phyloP scores from a whole-genome alignment of 768 basidiomycete genomes.

The Neoboletus brunneissimus region DNA sequence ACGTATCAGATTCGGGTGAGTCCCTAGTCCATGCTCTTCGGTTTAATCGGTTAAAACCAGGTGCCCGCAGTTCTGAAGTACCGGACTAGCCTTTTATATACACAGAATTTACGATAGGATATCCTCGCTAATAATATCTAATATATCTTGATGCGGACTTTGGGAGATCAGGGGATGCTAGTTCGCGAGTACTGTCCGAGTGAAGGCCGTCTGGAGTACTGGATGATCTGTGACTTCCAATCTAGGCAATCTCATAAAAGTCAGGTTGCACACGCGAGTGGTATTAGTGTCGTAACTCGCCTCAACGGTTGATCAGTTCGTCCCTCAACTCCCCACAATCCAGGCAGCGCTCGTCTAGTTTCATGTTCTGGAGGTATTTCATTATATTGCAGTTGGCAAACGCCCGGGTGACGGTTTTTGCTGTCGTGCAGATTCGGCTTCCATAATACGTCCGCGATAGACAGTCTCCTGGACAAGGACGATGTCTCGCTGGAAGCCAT shows the following conservation, averaged over 20 bases:
- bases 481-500: conserved; percentile 87
- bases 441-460: conserved; percentile 85
- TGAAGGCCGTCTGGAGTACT: not conserved
- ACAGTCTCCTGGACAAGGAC: conserved; percentile 87
- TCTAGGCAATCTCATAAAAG: conserved; percentile 23
- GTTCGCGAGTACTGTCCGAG: not conserved
- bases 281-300: conserved; percentile 23
- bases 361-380: conserved; percentile 51
- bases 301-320: conserved; percentile 11
- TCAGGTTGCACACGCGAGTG: not conserved
- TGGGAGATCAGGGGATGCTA: conserved; percentile 4
- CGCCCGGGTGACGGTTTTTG: conserved; percentile 1
- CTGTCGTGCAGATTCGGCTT: conserved; percentile 71
- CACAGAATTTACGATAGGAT: conserved; percentile 26
- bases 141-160: conserved; percentile 20
- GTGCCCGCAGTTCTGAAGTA: conserved; percentile 26
- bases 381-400: not conserved
- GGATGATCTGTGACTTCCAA: conserved; percentile 20
- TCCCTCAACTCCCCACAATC: conserved; percentile 4
- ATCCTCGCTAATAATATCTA: conserved; percentile 25
- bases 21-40: conserved; percentile 13
- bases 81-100: conserved; percentile 16
- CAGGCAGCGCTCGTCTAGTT: conserved; percentile 22
- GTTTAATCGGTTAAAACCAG: not conserved
- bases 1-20: conserved; percentile 91